Conservation (phyloP, 441 rosid species). For the Adansonia grandidieri region DNA sequence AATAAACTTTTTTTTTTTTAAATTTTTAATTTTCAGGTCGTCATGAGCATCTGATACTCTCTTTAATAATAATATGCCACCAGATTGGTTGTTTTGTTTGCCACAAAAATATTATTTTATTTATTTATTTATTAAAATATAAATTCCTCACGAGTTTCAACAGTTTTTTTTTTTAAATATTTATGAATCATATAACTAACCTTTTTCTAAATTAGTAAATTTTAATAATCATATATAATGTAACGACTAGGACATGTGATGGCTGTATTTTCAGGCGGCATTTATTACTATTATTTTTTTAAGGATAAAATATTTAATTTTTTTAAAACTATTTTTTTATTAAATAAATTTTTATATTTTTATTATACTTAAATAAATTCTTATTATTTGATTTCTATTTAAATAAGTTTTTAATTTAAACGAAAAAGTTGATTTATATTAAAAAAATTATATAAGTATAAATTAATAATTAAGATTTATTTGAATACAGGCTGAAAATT, state of each 20-base stretch:
- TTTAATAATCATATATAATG: background rate
- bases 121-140: background rate
- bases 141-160: constrained; percentile 1
- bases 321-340: background rate
- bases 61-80: constrained; percentile 9
- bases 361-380: too few relatives aligned
- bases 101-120: background rate
- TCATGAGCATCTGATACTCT: constrained; percentile 14
- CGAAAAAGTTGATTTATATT: too few relatives aligned
- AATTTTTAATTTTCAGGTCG: background rate
- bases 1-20: background rate
- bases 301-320: too few relatives aligned
- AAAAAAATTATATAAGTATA: too few relatives aligned
- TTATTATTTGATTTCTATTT: too few relatives aligned
- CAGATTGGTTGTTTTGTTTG: background rate
- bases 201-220: background rate
- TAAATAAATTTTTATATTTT: background rate
- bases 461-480: too few relatives aligned
- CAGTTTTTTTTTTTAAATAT: background rate
- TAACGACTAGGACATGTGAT: constrained; percentile 15
- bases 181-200: background rate
- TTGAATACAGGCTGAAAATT: too few relatives aligned
- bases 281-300: background rate
- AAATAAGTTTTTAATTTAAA: too few relatives aligned
- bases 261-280: constrained; percentile 11